Percentiles rank a stretch among this genome's conserved stretches.
Conservation (phyloP, 208 protist species). For the Vickermania ingenoplastis region DNA sequence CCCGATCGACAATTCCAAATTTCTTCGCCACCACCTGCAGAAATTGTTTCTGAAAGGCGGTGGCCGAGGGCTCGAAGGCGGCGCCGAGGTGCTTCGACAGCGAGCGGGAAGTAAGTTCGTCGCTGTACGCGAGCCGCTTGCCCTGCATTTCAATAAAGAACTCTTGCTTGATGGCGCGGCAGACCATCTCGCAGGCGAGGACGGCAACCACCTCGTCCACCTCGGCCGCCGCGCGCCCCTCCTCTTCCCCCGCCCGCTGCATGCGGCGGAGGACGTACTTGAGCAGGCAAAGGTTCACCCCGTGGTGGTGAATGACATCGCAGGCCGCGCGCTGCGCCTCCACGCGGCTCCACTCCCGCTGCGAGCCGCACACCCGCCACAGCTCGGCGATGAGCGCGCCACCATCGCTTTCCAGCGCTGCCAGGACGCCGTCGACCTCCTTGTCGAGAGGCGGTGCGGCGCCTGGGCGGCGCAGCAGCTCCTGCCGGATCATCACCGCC, state of each 20-base stretch:
- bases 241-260: constrained; percentile 5
- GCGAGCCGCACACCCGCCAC: constrained; percentile 15
- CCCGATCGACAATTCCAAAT: constrained; percentile 64
- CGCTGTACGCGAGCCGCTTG: constrained; percentile 71
- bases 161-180: constrained; percentile 68
- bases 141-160: constrained; percentile 78
- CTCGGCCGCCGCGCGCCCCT: not conserved
- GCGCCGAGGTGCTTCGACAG: constrained; percentile 49
- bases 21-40: constrained; percentile 52
- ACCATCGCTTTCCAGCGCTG: constrained; percentile 31
- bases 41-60: constrained; percentile 34
- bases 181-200: constrained; percentile 60
- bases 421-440: constrained; percentile 43
- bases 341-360: not conserved
- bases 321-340: constrained; percentile 6
- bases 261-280: constrained; percentile 39
- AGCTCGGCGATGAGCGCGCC: constrained; percentile 24
- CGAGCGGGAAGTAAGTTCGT: constrained; percentile 20
- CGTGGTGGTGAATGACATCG: constrained; percentile 38
- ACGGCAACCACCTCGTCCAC: constrained; percentile 15
- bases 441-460: constrained; percentile 21
- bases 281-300: constrained; percentile 73
- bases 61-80: constrained; percentile 21
- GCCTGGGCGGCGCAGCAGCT: constrained; percentile 38
- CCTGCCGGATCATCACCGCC: constrained; percentile 75